Conservation (phyloP, 108 stramenopile genomes). For the Cyclotella atomus region DNA sequence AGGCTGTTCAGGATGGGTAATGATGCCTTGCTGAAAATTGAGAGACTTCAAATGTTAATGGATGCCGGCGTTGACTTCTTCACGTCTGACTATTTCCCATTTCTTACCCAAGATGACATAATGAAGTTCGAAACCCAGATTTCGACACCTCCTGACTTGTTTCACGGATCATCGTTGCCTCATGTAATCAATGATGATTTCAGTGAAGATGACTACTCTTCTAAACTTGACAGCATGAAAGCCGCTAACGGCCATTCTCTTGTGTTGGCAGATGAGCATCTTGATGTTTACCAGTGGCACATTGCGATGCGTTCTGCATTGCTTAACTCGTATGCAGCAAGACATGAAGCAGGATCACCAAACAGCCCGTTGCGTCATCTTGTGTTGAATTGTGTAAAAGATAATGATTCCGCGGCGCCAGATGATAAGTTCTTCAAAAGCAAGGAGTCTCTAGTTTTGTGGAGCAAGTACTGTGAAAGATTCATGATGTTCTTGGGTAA, state of each 20-base stretch:
- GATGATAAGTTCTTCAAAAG: neutral
- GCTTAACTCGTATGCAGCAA: constrained; percentile 5
- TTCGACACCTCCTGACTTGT: constrained; percentile 19
- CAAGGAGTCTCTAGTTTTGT: constrained; percentile 20
- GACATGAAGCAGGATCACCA: neutral
- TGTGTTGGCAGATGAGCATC: constrained; percentile 30
- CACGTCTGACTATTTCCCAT: constrained; percentile 42
- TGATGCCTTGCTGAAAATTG: constrained; percentile 29
- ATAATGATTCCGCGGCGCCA: neutral
- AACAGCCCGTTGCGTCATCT: constrained; percentile 4
- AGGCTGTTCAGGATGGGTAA: constrained; percentile 24
- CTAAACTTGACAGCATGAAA: constrained; percentile 8
- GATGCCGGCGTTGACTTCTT: constrained; percentile 46
- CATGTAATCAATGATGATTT: neutral
- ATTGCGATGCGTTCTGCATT: constrained; percentile 25
- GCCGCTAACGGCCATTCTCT: constrained; percentile 10
- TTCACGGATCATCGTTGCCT: neutral
- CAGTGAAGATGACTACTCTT: constrained; percentile 13
- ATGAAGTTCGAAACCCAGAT: constrained; percentile 13
- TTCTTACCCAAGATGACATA: constrained; percentile 2
- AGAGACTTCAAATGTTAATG: constrained; percentile 35
- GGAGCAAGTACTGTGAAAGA: constrained; percentile 38
- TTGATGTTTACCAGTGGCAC: constrained; percentile 39
- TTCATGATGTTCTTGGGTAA: constrained; percentile 44
- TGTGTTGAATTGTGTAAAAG: constrained; percentile 19